Base-by-base conservation (phyloP, 257 asterid genomes). In the Solanum dulcamara region DNA sequence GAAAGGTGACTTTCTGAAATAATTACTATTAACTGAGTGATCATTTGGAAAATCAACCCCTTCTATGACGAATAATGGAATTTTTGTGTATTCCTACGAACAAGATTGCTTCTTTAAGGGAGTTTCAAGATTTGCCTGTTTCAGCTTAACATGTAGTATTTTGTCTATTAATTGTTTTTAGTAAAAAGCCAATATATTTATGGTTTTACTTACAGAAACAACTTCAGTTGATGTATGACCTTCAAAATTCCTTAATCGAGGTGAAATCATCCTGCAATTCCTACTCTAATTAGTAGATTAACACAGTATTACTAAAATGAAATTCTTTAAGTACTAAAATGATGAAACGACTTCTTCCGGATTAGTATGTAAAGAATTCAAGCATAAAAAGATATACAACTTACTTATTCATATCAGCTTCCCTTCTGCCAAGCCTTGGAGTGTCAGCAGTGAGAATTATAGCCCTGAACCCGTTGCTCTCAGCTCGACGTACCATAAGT, bases 391-490 rank as follows among this genome's bases (percentile, higher is more conserved):
- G 86, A 84, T 51, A n/a, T 5, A 4, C 37, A 74, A 35, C 51
- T 86, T 62, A 90, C 96, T 88, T 93, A 87, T 93, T 93, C 89
- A 91, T 89, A 83, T 91, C 95, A 46, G 93, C 90, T 88, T 92
- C 94, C 59, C 94, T 91, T 82, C 44, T 48, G 8, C 95, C 97
- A 15, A 90, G 88, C 42, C 91, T 89, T 28, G 97, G 97, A 81
- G 89, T 80, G 87, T 93, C 95, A 74, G 84, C 95, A 17, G 97
- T 93, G 14, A 93, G 91, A 86, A 93, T 79, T 75, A 93, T 85
- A 48, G 93, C 97, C 88, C 90, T 93, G 88, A 89, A 93, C 37
- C 95, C 94, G 86, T 88, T 93, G 79, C 89, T 91, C 89, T 91
- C 97, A 48, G 97, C 97, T 85, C 92, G 91, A 85, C 85, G 91